These are phyloP conservation scores for Discostella stelligera DNA, from an alignment of 352 stramenopile genomes.

Conservation along the genomic window DNA sequence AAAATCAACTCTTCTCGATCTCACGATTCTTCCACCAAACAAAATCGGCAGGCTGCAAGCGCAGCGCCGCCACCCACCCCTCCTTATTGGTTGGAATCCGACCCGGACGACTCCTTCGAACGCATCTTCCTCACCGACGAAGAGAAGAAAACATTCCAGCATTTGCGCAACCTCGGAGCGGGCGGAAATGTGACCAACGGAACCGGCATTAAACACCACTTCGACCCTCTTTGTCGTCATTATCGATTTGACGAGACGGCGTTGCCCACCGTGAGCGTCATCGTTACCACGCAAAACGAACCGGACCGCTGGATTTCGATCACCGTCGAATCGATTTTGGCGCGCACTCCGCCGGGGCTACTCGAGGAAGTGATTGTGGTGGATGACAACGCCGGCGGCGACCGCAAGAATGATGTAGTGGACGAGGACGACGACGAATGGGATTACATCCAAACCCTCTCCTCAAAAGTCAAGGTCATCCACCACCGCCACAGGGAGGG, in stretches of 20 bases:
- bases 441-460: slow-evolving; percentile 27
- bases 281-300: slow-evolving; percentile 50
- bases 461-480: slow-evolving; percentile 50
- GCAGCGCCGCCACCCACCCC: too few relatives aligned
- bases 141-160: slow-evolving; percentile 5
- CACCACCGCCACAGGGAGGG: slow-evolving; percentile 43
- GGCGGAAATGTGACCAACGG: slow-evolving; percentile 14
- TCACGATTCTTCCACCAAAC: too few relatives aligned
- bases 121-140: slow-evolving; percentile 24
- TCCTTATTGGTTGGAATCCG: slow-evolving; percentile 17
- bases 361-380: slow-evolving; percentile 49
- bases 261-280: slow-evolving; percentile 41
- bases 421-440: slow-evolving; percentile 41
- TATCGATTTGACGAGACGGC: slow-evolving; percentile 44
- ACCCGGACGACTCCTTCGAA: slow-evolving; percentile 50
- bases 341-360: slow-evolving; percentile 37
- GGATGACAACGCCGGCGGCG: slow-evolving; percentile 46
- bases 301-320: slow-evolving; percentile 40
- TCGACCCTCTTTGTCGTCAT: slow-evolving; percentile 49
- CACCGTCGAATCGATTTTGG: slow-evolving; percentile 47
- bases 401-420: slow-evolving; percentile 19
- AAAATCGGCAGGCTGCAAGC: too few relatives aligned
- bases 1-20: too few relatives aligned
- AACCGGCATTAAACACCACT: slow-evolving; percentile 43
- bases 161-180: slow-evolving; percentile 22